Percentiles rank a stretch among this genome's conserved stretches.
Conservation (phyloP, 306 rosid species). For the Begonia peltatifolia region DNA sequence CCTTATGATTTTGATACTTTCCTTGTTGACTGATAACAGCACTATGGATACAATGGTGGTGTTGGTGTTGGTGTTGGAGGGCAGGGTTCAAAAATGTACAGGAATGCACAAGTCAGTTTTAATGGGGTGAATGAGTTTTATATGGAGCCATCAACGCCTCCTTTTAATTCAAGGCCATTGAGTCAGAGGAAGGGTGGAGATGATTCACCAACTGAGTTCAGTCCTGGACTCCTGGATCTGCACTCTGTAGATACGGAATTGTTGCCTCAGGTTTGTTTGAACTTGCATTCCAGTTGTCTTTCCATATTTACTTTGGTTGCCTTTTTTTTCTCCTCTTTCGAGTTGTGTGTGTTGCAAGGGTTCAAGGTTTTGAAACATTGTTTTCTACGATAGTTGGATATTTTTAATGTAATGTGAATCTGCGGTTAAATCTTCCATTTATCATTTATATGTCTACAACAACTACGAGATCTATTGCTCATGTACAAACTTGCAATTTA, state of each 20-base stretch:
- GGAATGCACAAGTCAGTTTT: slow-evolving; percentile 55
- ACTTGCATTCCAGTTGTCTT: slow-evolving; percentile 6
- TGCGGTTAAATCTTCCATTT: slow-evolving; percentile 1
- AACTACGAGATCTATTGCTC: too few species aligned
- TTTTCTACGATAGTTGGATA: background rate
- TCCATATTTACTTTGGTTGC: background rate
- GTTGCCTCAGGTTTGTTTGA: slow-evolving; percentile 56
- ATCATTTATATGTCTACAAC: background rate
- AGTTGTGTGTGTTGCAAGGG: background rate
- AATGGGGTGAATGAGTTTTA: slow-evolving; percentile 50
- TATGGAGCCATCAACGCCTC: slow-evolving; percentile 78
- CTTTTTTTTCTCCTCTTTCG: slow-evolving; percentile 1
- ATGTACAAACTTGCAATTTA: too few species aligned
- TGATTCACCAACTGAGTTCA: slow-evolving; percentile 62
- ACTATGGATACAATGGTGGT: slow-evolving; percentile 47
- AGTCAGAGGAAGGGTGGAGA: slow-evolving; percentile 45
- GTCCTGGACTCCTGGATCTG: slow-evolving; percentile 96
- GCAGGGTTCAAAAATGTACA: slow-evolving; percentile 61
- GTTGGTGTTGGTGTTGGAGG: slow-evolving; percentile 44
- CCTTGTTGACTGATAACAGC: slow-evolving; percentile 46
- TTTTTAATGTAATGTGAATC: background rate
- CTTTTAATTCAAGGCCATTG: slow-evolving; percentile 30
- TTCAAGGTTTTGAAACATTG: background rate
- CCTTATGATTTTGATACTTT: slow-evolving; percentile 9
- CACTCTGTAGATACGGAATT: slow-evolving; percentile 92